These are phyloP conservation scores for Crucihimalaya himalaica DNA, from an alignment of 345 rosid genomes.

Conservation along the genomic window DNA sequence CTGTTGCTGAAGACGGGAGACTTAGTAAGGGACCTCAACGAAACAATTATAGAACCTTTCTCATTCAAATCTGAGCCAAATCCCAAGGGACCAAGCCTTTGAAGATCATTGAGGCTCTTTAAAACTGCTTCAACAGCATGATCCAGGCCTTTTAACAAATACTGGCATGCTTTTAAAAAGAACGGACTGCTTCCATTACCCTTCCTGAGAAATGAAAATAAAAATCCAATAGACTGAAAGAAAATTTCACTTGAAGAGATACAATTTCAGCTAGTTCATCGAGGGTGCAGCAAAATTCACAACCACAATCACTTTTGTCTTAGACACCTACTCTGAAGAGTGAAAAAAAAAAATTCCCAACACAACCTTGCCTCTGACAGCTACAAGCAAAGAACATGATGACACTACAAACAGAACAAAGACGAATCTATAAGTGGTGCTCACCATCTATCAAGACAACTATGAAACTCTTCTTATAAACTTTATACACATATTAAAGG, in stretches of 20 bases:
- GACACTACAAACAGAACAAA: constrained; percentile 11
- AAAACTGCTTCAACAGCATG: constrained; percentile 49
- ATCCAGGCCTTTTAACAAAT: constrained; percentile 62
- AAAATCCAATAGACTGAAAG: constrained; percentile 22
- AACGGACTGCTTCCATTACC: constrained; percentile 54
- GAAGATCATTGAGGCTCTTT: constrained; percentile 46
- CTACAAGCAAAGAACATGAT: constrained; percentile 25
- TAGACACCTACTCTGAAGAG: not conserved
- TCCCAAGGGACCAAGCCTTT: constrained; percentile 56
- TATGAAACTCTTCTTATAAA: constrained; percentile 14
- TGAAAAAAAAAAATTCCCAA: not conserved
- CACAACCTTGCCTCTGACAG: constrained; percentile 18
- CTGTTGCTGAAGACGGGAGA: constrained; percentile 55
- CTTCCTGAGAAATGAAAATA: constrained; percentile 50
- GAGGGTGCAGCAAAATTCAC: constrained; percentile 12
- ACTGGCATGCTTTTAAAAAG: constrained; percentile 55
- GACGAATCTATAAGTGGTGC: constrained; percentile 12
- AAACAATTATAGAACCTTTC: constrained; percentile 51
- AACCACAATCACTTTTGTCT: constrained; percentile 16
- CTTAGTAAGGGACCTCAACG: constrained; percentile 61
- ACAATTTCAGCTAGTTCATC: constrained; percentile 12
- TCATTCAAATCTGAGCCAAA: constrained; percentile 45
- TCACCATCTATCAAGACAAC: constrained; percentile 12
- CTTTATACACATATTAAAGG: not conserved
- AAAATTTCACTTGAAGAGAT: not conserved